phyloP scores from a whole-genome alignment of 805 yeast genomes.

The Kodamaea restingae region DNA sequence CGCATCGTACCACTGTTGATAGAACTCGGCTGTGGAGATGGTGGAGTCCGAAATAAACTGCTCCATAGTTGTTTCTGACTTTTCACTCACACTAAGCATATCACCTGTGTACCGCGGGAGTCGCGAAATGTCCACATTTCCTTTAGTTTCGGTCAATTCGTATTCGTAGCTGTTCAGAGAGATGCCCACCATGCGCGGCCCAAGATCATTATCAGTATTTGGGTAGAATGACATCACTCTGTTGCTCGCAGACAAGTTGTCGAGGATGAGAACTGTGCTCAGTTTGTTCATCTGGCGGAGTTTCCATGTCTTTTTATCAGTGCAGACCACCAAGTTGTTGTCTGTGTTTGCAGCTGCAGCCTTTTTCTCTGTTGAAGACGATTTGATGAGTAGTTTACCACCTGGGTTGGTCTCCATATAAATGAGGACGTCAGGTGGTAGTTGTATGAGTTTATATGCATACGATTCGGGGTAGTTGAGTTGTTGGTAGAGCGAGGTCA shows the following conservation, averaged over 20 bases:
- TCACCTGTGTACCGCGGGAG: conserved; percentile 23
- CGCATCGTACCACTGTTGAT: conserved; percentile 44
- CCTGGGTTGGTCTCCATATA: conserved; percentile 25
- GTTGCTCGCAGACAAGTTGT: conserved; percentile 12
- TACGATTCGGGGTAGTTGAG: conserved; percentile 20
- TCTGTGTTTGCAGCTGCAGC: conserved; percentile 9
- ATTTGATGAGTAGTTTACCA: conserved; percentile 33
- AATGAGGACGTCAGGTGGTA: conserved; percentile 46
- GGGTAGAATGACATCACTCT: conserved; percentile 3
- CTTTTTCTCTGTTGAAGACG: conserved; percentile 19
- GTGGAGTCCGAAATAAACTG: conserved; percentile 44
- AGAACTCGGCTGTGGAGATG: conserved; percentile 54
- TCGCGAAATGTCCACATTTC: conserved; percentile 27
- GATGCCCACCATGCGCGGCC: conserved; percentile 27
- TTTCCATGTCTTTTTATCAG: conserved; percentile 54
- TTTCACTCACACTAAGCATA: neutral
- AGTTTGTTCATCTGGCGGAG: conserved; percentile 83
- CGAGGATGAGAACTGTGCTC: conserved; percentile 64
- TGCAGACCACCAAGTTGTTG: conserved; percentile 56
- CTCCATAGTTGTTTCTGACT: conserved; percentile 16
- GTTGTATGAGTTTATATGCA: conserved; percentile 48
- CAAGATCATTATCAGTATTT: neutral
- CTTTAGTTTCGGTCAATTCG: conserved; percentile 26
- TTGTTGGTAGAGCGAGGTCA: conserved; percentile 12
- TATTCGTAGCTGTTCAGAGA: conserved; percentile 30